Evolutionary conservation across 805 yeast species (phyloP).

Genomic region (Ogataea salicorniae): DNA sequence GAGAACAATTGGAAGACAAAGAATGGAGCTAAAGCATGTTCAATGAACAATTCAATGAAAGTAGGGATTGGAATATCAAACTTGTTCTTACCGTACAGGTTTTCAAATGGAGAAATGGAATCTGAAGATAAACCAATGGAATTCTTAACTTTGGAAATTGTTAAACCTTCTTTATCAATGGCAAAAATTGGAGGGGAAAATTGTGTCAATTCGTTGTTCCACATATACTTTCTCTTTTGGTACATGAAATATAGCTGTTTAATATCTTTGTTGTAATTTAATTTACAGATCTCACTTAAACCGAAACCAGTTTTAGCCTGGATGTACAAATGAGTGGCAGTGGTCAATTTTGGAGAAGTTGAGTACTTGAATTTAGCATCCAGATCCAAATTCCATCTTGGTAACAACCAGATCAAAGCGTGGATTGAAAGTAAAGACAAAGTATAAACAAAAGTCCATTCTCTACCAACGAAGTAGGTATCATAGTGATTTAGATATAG

Average conservation of each 20-base stretch:
- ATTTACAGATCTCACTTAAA: slow-evolving; percentile 68
- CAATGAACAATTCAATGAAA: slow-evolving; percentile 83
- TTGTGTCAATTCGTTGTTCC: slow-evolving; percentile 43
- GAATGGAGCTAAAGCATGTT: slow-evolving; percentile 97
- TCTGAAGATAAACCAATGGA: slow-evolving; percentile 30
- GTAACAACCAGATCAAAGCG: slow-evolving; percentile 75
- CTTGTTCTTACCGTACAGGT: slow-evolving; percentile 76
- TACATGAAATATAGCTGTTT: slow-evolving; percentile 68
- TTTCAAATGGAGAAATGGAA: slow-evolving; percentile 34
- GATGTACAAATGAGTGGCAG: slow-evolving; percentile 70
- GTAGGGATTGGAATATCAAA: slow-evolving; percentile 96
- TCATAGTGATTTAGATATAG: slow-evolving; percentile 70
- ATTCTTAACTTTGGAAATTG: slow-evolving; percentile 50
- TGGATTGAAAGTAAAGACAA: slow-evolving; percentile 72
- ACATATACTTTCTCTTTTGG: slow-evolving; percentile 88
- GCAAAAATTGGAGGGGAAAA: slow-evolving; percentile 83
- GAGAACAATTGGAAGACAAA: slow-evolving; percentile 96
- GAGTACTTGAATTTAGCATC: slow-evolving; percentile 64
- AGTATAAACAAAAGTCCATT: slow-evolving; percentile 91
- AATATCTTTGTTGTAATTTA: slow-evolving; percentile 49
- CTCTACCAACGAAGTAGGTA: slow-evolving; percentile 75
- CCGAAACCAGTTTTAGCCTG: slow-evolving; percentile 85
- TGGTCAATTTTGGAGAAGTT: slow-evolving; percentile 44
- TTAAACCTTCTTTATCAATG: slow-evolving; percentile 60
- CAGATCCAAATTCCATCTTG: slow-evolving; percentile 85